phyloP scores from a whole-genome alignment of 2,329 filamentous ascomycete species.

The Botrytis fragariae region DNA sequence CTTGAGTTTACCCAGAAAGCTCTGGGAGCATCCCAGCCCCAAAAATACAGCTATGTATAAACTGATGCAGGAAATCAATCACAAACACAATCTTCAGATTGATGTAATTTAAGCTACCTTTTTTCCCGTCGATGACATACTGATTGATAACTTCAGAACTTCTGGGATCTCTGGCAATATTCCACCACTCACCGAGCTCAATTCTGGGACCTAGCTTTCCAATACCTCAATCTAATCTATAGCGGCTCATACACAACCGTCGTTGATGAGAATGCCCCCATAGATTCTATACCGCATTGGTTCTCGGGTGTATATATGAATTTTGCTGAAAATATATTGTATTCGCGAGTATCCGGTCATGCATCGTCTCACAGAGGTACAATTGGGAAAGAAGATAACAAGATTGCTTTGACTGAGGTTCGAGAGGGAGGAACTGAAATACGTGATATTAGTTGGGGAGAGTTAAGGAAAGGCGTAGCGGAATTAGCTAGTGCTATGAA shows the following conservation, averaged over 20 bases:
- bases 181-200: constrained; percentile 59
- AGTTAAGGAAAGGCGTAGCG: constrained; percentile 59
- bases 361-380: constrained; percentile 49
- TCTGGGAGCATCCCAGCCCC: constrained; percentile 66
- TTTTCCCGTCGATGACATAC: not conserved
- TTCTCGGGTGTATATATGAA: constrained; percentile 73
- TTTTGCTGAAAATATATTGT: constrained; percentile 79
- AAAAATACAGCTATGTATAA: constrained; percentile 61
- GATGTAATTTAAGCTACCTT: constrained; percentile 44
- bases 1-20: constrained; percentile 51
- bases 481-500: constrained; percentile 64
- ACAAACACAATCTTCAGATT: constrained; percentile 53
- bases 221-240: constrained; percentile 59
- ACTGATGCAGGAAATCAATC: constrained; percentile 66
- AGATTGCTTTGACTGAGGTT: constrained; percentile 69
- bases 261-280: constrained; percentile 67
- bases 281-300: constrained; percentile 73
- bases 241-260: constrained; percentile 56
- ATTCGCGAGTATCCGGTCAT: constrained; percentile 46
- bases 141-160: constrained; percentile 48
- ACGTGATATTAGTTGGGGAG: constrained; percentile 62
- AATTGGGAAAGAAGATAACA: constrained; percentile 65
- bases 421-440: constrained; percentile 60
- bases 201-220: constrained; percentile 67
- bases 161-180: constrained; percentile 67